Base-by-base conservation (phyloP, 1,284 basidiomycete species). In the Cystobasidiaceae sp. region DNA sequence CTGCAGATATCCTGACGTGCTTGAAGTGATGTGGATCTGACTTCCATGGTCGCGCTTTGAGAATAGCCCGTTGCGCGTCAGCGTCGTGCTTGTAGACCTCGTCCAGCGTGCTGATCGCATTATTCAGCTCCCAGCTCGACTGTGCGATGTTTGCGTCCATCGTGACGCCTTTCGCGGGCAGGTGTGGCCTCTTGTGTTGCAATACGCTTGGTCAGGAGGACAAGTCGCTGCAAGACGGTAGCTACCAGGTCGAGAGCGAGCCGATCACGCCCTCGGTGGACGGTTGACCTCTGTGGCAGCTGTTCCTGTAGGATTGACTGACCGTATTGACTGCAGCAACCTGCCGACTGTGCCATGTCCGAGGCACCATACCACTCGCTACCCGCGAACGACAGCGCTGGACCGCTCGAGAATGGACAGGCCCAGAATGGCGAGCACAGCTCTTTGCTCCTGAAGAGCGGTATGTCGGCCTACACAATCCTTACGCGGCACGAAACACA, bases 21-120 rank as follows among this genome's bases (percentile, higher is more conserved):
- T 90, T 91, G 80, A 97, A 97, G 80, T 90, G 90, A 73, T 93
- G 86, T 1, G 91, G 90, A 72, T 98, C 93, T 70, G 84, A 83
- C 66, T 82, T 83, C 94, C 96, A 98, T 48, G 90, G 91, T 44
- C 83, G 80, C 59, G 86, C 85, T 27, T 82, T 80, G 65, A 88
- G 84, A 67, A 96, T 83, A 55, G 80, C 77, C 69, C 79, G 84
- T 77, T 97, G 86, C 44, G 83, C 85, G 43, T 84, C 86, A 7
- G 78, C 79, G 75, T 96, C 87, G 72, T 86, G 94, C 19, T 60
- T 64, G 59, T 76, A 78, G 60, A 78, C 71, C 25, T 41, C 51
- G 54, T 67, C 66, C 4, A 58, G 43, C 7, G 52, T 61, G 67
- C 73, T 77, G 48, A 97, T 81, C 70, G 89, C 82, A 76, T 97